Evolutionary conservation across 1,284 basidiomycete species (phyloP), one percentile per base, ranked within the genome.

Genomic region (Melampsora americana): DNA sequence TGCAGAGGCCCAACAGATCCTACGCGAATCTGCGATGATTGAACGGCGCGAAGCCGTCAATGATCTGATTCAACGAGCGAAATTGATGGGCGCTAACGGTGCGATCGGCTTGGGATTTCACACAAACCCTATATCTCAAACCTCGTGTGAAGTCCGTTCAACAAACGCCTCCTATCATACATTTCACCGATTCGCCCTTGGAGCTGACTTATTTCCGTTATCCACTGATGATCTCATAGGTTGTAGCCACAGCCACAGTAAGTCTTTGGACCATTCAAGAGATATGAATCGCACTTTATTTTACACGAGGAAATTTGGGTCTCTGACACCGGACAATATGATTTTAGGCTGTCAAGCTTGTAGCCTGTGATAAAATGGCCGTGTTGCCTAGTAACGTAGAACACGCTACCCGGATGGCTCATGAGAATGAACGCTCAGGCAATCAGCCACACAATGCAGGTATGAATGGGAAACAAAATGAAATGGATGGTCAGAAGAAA

Each of bases 1-100:
- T n/a, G 28, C 14, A 56, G 53, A 56, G 28, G 53, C 53, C 28
- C 53, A 56, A 56, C n/a, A 56, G 53, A 56, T 56, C n/a, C n/a
- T 56, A 28, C 53, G 53, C 6, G 53, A 56, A 28, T 56, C 53
- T 11, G 53, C 53, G 7, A 56, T 56, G 53, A 56, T 56, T 56
- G 9, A 56, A 23, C 53, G 53, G 4, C n/a, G 53, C 9, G 2
- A 12, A 56, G 53, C 53, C n/a, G 53, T 56, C 28, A 28, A 56
- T 23, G 53, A 56, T 56, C n/a, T 56, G 14, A 56, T 56, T 16
- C n/a, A 28, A n/a, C 53, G 53, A 5, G 53, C 53, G 28, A 56
- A 56, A 16, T n/a, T 28, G 28, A 56, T 56, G 53, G 53, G 53
- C 0, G 53, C 53, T n/a, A 56, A 56, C 14, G 53, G 53, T 56